Percentiles rank a stretch among this genome's conserved stretches.
phyloP scores from a whole-genome alignment of 78 protist species.

The Planoprotostelium fungivorum region DNA sequence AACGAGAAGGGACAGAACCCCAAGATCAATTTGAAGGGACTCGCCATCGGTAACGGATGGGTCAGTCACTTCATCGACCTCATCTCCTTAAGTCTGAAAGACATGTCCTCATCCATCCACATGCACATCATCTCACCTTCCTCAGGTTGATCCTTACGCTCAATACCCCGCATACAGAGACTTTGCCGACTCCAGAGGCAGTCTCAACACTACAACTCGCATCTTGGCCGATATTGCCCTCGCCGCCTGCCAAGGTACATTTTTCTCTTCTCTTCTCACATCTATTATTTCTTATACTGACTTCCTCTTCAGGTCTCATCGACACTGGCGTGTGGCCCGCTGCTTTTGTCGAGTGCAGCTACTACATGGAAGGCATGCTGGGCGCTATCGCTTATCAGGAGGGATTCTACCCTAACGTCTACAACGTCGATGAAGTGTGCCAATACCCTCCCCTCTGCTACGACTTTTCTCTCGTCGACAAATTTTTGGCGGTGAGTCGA shows the following conservation, averaged over 20 bases:
- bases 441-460: slow-evolving; percentile 65
- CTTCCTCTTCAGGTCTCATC: slow-evolving; percentile 8
- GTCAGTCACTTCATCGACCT: slow-evolving; percentile 24
- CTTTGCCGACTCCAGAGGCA: slow-evolving; percentile 10
- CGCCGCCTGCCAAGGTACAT: background rate
- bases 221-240: background rate
- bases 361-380: background rate
- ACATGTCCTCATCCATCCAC: background rate
- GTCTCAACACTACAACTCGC: background rate
- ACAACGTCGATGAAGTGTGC: slow-evolving; percentile 43
- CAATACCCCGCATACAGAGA: slow-evolving; percentile 23
- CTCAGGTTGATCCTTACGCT: slow-evolving; percentile 28
- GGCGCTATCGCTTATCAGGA: background rate
- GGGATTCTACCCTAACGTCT: slow-evolving; percentile 10
- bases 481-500: slow-evolving; percentile 5
- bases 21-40: slow-evolving; percentile 48
- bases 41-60: slow-evolving; percentile 63
- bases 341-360: background rate
- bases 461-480: slow-evolving; percentile 49
- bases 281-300: too few species aligned
- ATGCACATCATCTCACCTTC: background rate
- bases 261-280: background rate
- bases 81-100: background rate
- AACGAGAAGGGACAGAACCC: background rate
- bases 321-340: slow-evolving; percentile 2